Percentiles rank a stretch among this genome's conserved stretches.
These are phyloP conservation scores for Cryptosporidium bovis DNA, from an alignment of 169 alveolate genomes.

Conservation along the genomic window DNA sequence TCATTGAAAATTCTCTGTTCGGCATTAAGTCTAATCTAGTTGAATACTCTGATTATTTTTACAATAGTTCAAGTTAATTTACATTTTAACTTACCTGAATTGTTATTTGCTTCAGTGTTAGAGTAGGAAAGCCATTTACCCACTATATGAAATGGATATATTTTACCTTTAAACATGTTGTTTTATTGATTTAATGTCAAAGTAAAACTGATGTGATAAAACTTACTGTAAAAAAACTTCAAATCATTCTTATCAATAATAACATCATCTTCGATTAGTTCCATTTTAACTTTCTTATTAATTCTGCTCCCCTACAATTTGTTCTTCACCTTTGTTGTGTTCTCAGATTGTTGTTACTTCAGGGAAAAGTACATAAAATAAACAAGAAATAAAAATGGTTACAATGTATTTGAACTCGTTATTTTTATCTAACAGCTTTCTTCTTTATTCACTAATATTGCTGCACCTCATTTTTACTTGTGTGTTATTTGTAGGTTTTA, in stretches of 20 bases:
- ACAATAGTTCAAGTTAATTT: not conserved
- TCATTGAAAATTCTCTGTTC: constrained; percentile 70
- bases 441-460: too few relatives aligned
- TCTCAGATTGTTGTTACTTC: not conserved
- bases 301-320: not conserved
- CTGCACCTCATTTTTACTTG: too few relatives aligned
- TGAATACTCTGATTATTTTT: not conserved
- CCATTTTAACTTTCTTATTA: not conserved
- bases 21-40: constrained; percentile 11
- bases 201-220: not conserved
- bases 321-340: not conserved
- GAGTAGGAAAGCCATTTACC: constrained; percentile 59
- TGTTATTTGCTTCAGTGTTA: too few relatives aligned
- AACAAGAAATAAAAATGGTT: too few relatives aligned
- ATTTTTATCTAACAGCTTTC: too few relatives aligned
- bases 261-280: constrained; percentile 13
- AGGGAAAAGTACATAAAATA: not conserved
- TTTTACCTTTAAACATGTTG: constrained; percentile 5
- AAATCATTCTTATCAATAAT: constrained; percentile 54
- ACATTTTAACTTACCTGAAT: not conserved
- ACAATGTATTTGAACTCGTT: too few relatives aligned
- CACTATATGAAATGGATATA: constrained; percentile 43
- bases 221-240: constrained; percentile 70
- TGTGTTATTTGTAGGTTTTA: too few relatives aligned
- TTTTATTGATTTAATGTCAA: not conserved